These are phyloP conservation scores for Colletotrichum australisinense DNA, from an alignment of 2,329 filamentous ascomycete species.

Conservation along the genomic window DNA sequence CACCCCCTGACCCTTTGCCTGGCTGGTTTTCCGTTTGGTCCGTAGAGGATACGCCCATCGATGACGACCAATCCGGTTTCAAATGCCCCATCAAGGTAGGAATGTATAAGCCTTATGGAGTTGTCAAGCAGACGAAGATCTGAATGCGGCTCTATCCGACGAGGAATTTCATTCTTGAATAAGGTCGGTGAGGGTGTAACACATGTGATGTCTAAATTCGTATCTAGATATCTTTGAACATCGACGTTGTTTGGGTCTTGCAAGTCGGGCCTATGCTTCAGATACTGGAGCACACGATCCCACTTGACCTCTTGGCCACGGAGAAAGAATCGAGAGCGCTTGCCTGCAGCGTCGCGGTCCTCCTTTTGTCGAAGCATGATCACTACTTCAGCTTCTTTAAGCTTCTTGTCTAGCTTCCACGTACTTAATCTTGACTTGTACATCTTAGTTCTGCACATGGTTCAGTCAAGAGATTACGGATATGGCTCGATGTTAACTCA, in stretches of 20 bases:
- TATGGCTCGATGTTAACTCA: background rate
- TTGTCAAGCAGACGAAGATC: background rate
- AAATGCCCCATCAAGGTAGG: background rate
- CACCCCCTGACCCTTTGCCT: background rate
- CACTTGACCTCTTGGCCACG: slow-evolving; percentile 7
- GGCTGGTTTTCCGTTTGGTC: background rate
- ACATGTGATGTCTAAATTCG: background rate
- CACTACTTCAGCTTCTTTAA: slow-evolving; percentile 17
- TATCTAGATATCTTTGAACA: too few species aligned
- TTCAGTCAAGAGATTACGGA: background rate
- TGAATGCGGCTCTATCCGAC: background rate
- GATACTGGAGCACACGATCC: background rate
- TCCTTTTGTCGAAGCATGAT: slow-evolving; percentile 2
- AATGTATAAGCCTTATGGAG: background rate
- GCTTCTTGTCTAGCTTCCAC: slow-evolving; percentile 23
- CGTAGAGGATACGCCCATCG: background rate
- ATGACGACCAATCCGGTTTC: background rate
- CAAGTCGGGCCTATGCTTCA: slow-evolving; percentile 9
- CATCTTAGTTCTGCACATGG: background rate
- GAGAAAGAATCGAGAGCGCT: background rate
- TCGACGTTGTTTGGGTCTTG: background rate
- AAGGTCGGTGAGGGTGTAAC: slow-evolving; percentile 4
- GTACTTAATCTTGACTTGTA: slow-evolving; percentile 8
- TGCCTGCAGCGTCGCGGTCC: slow-evolving; percentile 1
- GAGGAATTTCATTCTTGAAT: background rate